Percentiles rank a stretch among this genome's conserved stretches.
Conservation (phyloP, 805 yeast species). For the Lachancea kluyveri region DNA sequence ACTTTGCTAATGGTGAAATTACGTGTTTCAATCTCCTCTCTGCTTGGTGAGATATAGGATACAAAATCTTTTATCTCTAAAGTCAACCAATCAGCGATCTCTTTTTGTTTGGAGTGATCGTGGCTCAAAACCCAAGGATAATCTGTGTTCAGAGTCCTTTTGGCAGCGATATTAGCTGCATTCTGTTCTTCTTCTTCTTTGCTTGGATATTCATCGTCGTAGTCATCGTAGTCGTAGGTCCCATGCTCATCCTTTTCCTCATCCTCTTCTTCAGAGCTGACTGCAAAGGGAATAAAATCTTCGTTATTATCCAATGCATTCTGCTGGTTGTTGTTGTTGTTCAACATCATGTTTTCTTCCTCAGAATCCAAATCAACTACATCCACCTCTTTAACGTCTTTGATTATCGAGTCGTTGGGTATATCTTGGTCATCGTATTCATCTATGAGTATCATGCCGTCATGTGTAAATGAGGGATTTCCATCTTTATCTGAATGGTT, state of each 20-base stretch:
- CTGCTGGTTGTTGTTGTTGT: slow-evolving; percentile 1
- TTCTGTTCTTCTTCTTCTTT: slow-evolving; percentile 6
- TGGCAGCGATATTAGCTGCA: no score
- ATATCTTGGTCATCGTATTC: no score
- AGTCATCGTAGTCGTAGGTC: slow-evolving; percentile 12
- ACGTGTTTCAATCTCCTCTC: slow-evolving; percentile 61
- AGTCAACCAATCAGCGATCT: slow-evolving; percentile 81
- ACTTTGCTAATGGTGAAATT: slow-evolving; percentile 58
- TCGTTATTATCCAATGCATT: slow-evolving; percentile 33
- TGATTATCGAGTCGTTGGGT: no score
- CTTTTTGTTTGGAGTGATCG: slow-evolving; percentile 70
- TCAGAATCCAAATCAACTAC: slow-evolving; percentile 1
- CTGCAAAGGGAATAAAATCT: slow-evolving; percentile 39
- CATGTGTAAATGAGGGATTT: background rate
- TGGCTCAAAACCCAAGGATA: slow-evolving; percentile 74
- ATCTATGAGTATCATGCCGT: no score
- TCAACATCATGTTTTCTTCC: slow-evolving; percentile 3
- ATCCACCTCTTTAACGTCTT: no score
- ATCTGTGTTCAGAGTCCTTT: slow-evolving; percentile 21
- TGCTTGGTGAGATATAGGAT: slow-evolving; percentile 78
- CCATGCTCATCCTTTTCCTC: slow-evolving; percentile 13
- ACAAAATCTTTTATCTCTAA: slow-evolving; percentile 81
- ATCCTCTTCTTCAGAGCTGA: slow-evolving; percentile 24
- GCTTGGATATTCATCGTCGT: slow-evolving; percentile 7
- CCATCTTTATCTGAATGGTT: slow-evolving; percentile 21